phyloP scores from a whole-genome alignment of 495 filamentous ascomycete genomes.

The Talaromyces wortmannii region DNA sequence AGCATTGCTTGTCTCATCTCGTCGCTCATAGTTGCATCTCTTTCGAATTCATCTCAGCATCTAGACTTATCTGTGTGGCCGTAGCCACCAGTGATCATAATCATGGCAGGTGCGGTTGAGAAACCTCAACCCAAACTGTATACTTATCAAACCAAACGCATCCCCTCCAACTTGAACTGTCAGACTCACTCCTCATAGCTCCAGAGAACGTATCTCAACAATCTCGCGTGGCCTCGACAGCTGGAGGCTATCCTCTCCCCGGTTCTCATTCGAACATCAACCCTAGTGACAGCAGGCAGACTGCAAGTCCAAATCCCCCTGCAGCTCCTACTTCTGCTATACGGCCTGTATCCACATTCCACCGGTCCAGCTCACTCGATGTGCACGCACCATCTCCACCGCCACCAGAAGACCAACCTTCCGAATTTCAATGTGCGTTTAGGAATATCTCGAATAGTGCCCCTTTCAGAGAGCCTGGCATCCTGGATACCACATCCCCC shows the following conservation, averaged over 20 bases:
- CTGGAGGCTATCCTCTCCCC: neutral
- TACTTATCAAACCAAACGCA: neutral
- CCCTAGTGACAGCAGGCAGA: neutral
- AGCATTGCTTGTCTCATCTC: neutral
- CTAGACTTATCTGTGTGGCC: neutral
- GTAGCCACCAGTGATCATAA: neutral
- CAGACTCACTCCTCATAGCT: neutral
- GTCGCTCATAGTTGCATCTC: neutral
- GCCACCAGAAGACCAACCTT: neutral
- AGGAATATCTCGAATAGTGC: neutral
- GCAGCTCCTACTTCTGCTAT: neutral
- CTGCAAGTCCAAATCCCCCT: neutral
- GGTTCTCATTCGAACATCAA: neutral
- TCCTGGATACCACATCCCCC: neutral
- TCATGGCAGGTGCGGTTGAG: neutral
- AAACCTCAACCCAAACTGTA: neutral
- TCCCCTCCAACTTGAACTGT: neutral
- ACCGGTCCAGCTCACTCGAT: constrained; percentile 4
- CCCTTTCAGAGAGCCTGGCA: neutral
- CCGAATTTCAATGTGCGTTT: neutral
- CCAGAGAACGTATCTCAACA: neutral
- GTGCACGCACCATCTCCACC: neutral
- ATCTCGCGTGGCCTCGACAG: neutral
- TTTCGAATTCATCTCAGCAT: neutral
- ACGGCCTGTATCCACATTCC: neutral